Evolutionary conservation across 2,329 filamentous ascomycete genomes (phyloP).

Genomic region (Lithohypha guttulata): DNA sequence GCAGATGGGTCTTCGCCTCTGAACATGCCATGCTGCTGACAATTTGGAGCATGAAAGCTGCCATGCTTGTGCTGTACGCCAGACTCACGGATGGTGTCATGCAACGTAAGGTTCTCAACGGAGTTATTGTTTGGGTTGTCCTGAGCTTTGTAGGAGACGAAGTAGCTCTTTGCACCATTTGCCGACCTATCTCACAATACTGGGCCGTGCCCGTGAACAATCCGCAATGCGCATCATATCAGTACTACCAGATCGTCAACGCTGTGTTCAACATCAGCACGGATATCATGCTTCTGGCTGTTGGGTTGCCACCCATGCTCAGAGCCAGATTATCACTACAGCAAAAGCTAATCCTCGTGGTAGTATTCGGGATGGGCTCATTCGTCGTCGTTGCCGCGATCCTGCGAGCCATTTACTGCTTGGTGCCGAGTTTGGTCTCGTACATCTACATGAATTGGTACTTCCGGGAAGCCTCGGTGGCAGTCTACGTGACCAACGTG

Average conservation of each 20-base stretch:
- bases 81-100: conserved; percentile 32
- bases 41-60: conserved; percentile 43
- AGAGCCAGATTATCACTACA: conserved; percentile 31
- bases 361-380: conserved; percentile 36
- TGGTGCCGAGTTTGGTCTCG: conserved; percentile 28
- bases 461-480: conserved; percentile 36
- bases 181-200: conserved; percentile 39
- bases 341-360: conserved; percentile 33
- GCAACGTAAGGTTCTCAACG: conserved; percentile 23
- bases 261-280: conserved; percentile 38
- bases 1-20: conserved; percentile 52
- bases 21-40: conserved; percentile 52
- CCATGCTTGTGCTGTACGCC: conserved; percentile 43
- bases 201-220: conserved; percentile 37
- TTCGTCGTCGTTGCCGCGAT: conserved; percentile 41
- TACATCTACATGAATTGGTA: conserved; percentile 38
- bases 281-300: conserved; percentile 33
- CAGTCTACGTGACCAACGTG: conserved; percentile 41
- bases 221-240: conserved; percentile 33
- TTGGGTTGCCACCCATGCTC: conserved; percentile 34
- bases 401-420: conserved; percentile 39
- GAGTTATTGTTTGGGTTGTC: conserved; percentile 34
- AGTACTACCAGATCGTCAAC: conserved; percentile 37
- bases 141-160: conserved; percentile 40
- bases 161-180: conserved; percentile 41